A percentile compares a stretch with the other conserved stretches of the same genome.
Evolutionary conservation across 495 filamentous ascomycete species (phyloP).

Genomic region (Cudoniella acicularis): DNA sequence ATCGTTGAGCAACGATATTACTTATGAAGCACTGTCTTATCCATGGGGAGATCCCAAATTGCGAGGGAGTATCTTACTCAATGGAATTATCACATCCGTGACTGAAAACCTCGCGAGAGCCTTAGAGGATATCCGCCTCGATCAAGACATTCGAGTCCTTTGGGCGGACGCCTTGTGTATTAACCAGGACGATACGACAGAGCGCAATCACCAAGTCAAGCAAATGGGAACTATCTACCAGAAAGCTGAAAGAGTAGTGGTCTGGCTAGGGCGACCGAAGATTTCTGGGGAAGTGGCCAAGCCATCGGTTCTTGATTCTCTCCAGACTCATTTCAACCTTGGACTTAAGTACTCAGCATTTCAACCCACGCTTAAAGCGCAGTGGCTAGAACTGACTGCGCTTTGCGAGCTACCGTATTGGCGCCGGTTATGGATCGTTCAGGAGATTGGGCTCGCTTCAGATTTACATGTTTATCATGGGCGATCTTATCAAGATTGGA

Average conservation of each 20-base stretch:
- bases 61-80: background rate
- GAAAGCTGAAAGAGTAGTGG: slow-evolving; percentile 47
- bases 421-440: background rate
- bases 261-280: slow-evolving; percentile 20
- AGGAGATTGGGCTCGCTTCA: background rate
- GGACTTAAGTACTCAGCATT: too few relatives aligned
- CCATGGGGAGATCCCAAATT: slow-evolving; percentile 4
- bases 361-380: too few relatives aligned
- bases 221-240: slow-evolving; percentile 41
- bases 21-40: slow-evolving; percentile 11
- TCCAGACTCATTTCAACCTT: too few relatives aligned
- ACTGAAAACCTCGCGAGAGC: background rate
- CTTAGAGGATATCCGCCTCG: background rate
- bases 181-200: background rate
- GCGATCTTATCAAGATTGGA: too few relatives aligned
- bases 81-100: background rate
- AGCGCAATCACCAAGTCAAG: background rate
- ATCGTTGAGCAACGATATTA: too few relatives aligned
- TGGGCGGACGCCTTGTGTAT: background rate
- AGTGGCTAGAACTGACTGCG: too few relatives aligned
- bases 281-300: background rate
- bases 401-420: background rate
- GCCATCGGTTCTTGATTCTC: too few relatives aligned
- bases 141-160: background rate
- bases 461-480: too few relatives aligned